Percentiles rank a stretch among this genome's conserved stretches.
Evolutionary conservation across 768 basidiomycete genomes (phyloP).

Genomic region (Tylopilus felleus): DNA sequence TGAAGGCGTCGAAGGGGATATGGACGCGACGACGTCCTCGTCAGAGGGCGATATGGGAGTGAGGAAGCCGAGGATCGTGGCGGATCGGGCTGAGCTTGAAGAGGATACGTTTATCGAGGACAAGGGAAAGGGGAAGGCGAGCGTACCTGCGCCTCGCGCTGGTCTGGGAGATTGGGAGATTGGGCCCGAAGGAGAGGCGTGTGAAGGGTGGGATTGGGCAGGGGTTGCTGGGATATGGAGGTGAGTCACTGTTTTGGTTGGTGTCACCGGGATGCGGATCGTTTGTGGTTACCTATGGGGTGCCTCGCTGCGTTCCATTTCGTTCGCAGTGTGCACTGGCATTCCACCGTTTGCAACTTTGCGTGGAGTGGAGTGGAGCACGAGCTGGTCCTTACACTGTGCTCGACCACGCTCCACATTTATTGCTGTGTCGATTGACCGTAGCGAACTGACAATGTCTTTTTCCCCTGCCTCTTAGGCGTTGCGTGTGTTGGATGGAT

Average conservation of each 20-base stretch:
- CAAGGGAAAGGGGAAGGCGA: conserved; percentile 22
- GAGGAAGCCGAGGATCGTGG: conserved; percentile 18
- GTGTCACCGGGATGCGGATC: too few species aligned
- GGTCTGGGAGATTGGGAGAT: conserved; percentile 21
- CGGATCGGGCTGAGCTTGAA: conserved; percentile 11
- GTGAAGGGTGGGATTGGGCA: conserved; percentile 58
- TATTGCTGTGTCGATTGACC: not conserved
- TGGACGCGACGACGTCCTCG: not conserved
- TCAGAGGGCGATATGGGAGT: not conserved
- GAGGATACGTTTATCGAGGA: too few species aligned
- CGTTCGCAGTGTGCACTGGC: too few species aligned
- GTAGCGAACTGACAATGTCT: conserved; percentile 3
- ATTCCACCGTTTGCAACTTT: too few species aligned
- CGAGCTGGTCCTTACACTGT: not conserved
- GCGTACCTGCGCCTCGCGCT: not conserved
- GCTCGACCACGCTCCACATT: not conserved
- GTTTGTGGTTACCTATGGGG: too few species aligned
- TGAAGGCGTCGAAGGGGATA: not conserved
- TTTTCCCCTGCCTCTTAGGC: conserved; percentile 31
- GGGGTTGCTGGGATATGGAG: conserved; percentile 52
- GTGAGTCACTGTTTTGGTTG: conserved; percentile 31
- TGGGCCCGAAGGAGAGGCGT: conserved; percentile 20
- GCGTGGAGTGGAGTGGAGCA: too few species aligned
- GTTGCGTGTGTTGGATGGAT: conserved; percentile 58
- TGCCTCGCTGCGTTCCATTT: too few species aligned